These are phyloP conservation scores for Phytopythium cucurbitacearum DNA, from an alignment of 352 stramenopile genomes.

Conservation along the genomic window DNA sequence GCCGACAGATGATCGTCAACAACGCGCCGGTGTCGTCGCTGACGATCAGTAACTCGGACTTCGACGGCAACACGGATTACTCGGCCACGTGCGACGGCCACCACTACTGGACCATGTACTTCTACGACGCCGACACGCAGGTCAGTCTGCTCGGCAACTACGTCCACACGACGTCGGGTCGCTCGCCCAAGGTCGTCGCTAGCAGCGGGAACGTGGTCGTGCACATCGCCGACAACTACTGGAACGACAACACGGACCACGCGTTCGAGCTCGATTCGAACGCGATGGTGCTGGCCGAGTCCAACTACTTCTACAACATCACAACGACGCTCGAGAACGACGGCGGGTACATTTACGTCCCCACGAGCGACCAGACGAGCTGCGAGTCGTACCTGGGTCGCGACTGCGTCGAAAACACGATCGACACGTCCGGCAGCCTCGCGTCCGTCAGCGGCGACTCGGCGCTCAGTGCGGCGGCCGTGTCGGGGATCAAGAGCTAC, in stretches of 20 bases:
- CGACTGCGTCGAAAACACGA: constrained; percentile 15
- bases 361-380: constrained; percentile 3
- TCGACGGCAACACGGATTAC: constrained; percentile 31
- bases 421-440: not conserved
- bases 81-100: constrained; percentile 31
- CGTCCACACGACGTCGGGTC: constrained; percentile 20
- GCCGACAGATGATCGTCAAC: constrained; percentile 16
- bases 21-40: constrained; percentile 20
- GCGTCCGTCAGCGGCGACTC: too few species aligned
- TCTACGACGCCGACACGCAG: constrained; percentile 23
- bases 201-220: constrained; percentile 1
- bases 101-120: constrained; percentile 36
- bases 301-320: constrained; percentile 23
- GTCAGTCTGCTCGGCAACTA: constrained; percentile 36
- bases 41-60: constrained; percentile 44
- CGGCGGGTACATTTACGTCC: not conserved
- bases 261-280: constrained; percentile 13
- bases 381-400: constrained; percentile 11
- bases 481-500: too few species aligned
- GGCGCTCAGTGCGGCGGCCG: too few species aligned
- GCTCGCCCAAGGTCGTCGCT: constrained; percentile 14
- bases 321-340: constrained; percentile 7
- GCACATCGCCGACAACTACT: constrained; percentile 27
- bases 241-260: constrained; percentile 17
- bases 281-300: constrained; percentile 15